Evolutionary conservation across 2,329 filamentous ascomycete genomes (phyloP), one percentile per base, ranked within the genome.

Genomic region (Pseudogymnoascus sp.): DNA sequence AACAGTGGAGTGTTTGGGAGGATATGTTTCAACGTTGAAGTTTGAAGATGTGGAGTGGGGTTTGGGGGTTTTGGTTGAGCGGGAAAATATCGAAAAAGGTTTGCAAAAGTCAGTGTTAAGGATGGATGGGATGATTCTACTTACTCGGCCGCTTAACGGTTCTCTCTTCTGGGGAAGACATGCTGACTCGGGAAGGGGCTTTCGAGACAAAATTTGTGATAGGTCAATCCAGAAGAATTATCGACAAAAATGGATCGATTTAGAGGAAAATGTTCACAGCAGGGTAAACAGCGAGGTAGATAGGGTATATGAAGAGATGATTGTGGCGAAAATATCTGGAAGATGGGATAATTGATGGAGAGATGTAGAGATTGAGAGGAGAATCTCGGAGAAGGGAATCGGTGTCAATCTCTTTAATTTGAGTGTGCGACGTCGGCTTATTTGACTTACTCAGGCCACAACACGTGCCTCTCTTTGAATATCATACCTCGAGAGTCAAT

Each of bases 81-180:
- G 31, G n/a, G 19, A 47, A 63, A 63, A 60, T 17, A 36, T 61
- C 38, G 31, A 40, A 23, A 36, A 60, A 38, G 33, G 57, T 60
- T 40, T 36, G 57, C 57, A 36, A 60, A 36, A 60, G 57, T 33
- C 7, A 28, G 40, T 33, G 21, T 38, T 26, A 19, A 28, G 19
- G 21, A 57, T 23, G 36, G 38, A 63, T 23, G 40, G 33, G n/a
- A 42, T 33, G n/a, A 9, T 21, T 13, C 40, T 67, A 64, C 71
- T 71, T 70, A 73, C 71, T 72, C 68, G 67, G 68, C 57, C 71
- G 67, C 66, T 73, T 73, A 8, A 72, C 65, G 15, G 65, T 66
- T 33, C 70, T 66, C 21, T 64, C 47, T 59, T 70, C 69, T 64
- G 69, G 67, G 36, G 70, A 71, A 59, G 69, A 67, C 68, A 68